Percentiles rank a stretch among this genome's conserved stretches.
Conservation (phyloP, 2,329 filamentous ascomycete species). For the Pseudocercospora cruenta region DNA sequence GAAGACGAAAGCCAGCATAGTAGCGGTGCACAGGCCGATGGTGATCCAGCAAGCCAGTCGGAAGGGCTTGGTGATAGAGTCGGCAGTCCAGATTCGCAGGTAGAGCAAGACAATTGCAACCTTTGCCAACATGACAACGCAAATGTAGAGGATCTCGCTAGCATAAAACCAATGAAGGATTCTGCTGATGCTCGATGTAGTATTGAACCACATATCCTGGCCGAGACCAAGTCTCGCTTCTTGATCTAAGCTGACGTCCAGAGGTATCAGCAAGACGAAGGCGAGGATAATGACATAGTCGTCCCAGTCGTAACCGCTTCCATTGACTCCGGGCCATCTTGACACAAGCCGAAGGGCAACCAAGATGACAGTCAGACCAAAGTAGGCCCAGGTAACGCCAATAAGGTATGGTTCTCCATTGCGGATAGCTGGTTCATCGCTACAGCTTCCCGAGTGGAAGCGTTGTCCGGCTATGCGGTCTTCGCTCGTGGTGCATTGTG, state of each 20-base stretch:
- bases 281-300: constrained; percentile 24
- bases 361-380: constrained; percentile 22
- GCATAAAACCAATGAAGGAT: constrained; percentile 24
- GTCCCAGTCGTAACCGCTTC: constrained; percentile 27
- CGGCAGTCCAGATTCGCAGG: constrained; percentile 27
- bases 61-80: constrained; percentile 23
- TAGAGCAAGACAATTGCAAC: constrained; percentile 26
- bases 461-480: constrained; percentile 17
- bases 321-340: constrained; percentile 20
- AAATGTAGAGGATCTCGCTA: constrained; percentile 26
- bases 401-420: constrained; percentile 12
- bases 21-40: constrained; percentile 19
- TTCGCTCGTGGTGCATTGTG: constrained; percentile 13
- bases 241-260: constrained; percentile 20
- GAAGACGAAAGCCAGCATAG: constrained; percentile 27
- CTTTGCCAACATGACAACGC: constrained; percentile 25
- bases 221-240: constrained; percentile 14
- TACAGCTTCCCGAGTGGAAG: constrained; percentile 17
- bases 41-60: constrained; percentile 24
- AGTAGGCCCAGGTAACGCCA: constrained; percentile 24
- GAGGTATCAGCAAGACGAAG: constrained; percentile 16
- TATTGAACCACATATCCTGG: constrained; percentile 14
- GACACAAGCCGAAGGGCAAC: constrained; percentile 22
- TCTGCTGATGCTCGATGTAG: constrained; percentile 2
- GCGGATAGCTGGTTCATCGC: constrained; percentile 7